Base-by-base conservation (phyloP, 1,284 basidiomycete genomes). In the Entoloma clypeatum region DNA sequence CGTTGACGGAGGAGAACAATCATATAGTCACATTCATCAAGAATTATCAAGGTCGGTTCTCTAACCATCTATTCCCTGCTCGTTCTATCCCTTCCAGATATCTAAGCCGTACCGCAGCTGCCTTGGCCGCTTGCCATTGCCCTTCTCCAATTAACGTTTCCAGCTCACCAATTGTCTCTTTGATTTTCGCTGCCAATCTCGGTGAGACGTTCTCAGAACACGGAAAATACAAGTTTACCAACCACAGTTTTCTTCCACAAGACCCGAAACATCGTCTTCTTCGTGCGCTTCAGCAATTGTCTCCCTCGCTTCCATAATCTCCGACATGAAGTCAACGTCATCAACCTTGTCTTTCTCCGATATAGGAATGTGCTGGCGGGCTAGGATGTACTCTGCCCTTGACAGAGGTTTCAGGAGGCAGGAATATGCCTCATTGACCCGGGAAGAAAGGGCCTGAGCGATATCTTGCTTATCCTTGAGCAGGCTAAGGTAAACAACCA, bases 251-350 rank as follows among this genome's bases (percentile, higher is more conserved):
- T 66, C 63, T 3, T 68, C 62, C 19, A 72, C 61, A 21, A 94
- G 65, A 5, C 48, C 47, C 11, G 73, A 67, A 2, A 91, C 72
- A 16, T 57, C 59, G 1, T 46, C 54, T 8, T 72, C 65, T 19
- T 77, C 69, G 9, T 68, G 66, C 1, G 88, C 80, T 24, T 78
- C 76, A 46, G 92, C 90, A 18, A 97, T 72, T 29, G 72, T 71
- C 63, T 95, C 92, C 32, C 89, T 66, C n/a, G 73, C 74, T 52
- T 91, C 84, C 75, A 96, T 82, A 31, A 95, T 77, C 52, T 88
- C 79, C 60, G 74, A 73, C 45, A 96, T 73, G 35, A 96, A 75
- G 34, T 69, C 75, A 23, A 77, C 65, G 57, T 95, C 87, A 5
- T 85, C 78, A 19, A 87, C 60, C 39, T 80, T 75, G 51, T 96